A percentile compares a stretch with the other conserved stretches of the same genome.
Evolutionary conservation across 2,329 filamentous ascomycete genomes (phyloP).

Genomic region (Aschersonia sp.): DNA sequence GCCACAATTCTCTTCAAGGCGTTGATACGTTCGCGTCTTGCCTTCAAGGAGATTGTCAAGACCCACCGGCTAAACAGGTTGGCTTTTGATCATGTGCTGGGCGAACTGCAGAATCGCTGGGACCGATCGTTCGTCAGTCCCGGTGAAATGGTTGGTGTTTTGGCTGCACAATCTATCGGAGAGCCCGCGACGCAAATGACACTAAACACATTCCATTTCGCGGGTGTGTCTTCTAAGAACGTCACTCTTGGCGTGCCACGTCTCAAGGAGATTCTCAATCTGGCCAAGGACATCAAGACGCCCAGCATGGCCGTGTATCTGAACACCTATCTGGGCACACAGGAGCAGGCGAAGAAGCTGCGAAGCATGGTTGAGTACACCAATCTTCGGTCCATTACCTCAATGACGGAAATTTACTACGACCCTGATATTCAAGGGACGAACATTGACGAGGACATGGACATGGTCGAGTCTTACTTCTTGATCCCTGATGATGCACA

Average conservation of each 20-base stretch:
- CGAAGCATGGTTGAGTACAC: constrained; percentile 91
- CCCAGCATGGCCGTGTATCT: constrained; percentile 93
- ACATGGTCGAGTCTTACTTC: constrained; percentile 96
- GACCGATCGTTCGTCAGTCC: constrained; percentile 73
- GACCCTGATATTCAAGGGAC: constrained; percentile 82
- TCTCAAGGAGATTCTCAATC: constrained; percentile 97
- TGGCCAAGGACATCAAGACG: constrained; percentile 96
- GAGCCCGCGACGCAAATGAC: constrained; percentile 99
- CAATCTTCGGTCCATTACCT: constrained; percentile 78
- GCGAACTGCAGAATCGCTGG: constrained; percentile 82
- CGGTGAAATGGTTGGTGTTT: constrained; percentile 96
- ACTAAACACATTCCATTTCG: constrained; percentile 98
- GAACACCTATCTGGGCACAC: constrained; percentile 45
- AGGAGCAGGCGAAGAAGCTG: constrained; percentile 71
- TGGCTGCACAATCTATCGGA: constrained; percentile 96
- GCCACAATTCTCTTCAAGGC: constrained; percentile 89
- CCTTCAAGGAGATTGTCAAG: constrained; percentile 84
- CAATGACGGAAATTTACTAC: constrained; percentile 92
- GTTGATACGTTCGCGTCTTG: constrained; percentile 72
- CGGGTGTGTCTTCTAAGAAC: constrained; percentile 99
- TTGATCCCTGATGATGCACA: constrained; percentile 71
- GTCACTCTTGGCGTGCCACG: constrained; percentile 97
- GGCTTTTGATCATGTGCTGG: constrained; percentile 83
- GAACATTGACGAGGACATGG: constrained; percentile 71
- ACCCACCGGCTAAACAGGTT: constrained; percentile 77